Evolutionary conservation across 179 eudicot genomes (phyloP), one percentile per base, ranked within the genome.

Genomic region (Kewa caespitosa): DNA sequence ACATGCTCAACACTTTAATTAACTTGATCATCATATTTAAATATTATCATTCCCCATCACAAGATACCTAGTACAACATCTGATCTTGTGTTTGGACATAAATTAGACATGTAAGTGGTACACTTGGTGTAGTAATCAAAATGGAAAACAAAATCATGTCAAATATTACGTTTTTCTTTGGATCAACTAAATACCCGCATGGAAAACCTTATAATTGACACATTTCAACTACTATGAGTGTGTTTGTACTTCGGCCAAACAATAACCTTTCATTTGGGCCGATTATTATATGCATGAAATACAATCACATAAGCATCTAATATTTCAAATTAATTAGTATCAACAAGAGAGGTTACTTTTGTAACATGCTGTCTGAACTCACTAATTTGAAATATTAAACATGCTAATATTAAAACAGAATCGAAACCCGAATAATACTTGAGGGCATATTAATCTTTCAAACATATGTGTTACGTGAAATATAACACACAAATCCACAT

Each of bases 11-110:
- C 8, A 52, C 4, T 14, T 52, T 4, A 52, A 52, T 14, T 52
- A 6, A 52, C 25, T 14, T 15, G 46, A 38, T 23, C n/a, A 37
- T 22, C 70, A 66, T 9, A 66, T 37, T 66, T 25, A 66, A 32
- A 15, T 63, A 66, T 38, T 66, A 32, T 31, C 14, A n/a, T 8
- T 8, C 25, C 50, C 43, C 48, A 37, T 66, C 50, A 66, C 30
- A 66, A 66, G 70, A 66, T 23, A 66, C 70, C 30, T 37, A 66
- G 67, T 39, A 63, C 67, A 63, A 63, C 67, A 33, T 63, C 14
- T 6, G 17, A 38, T 41, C 30, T 39, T 18, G 33, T 67, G 15
- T 67, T 67, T 67, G 70, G 52, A 39, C 70, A 39, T 13, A 27
- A 62, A 62, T 12, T 20, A 14, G 6, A 32, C 28, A 31, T 62